Conservation (phyloP, 108 stramenopile species). For the Chaetoceros tenuissimus region DNA sequence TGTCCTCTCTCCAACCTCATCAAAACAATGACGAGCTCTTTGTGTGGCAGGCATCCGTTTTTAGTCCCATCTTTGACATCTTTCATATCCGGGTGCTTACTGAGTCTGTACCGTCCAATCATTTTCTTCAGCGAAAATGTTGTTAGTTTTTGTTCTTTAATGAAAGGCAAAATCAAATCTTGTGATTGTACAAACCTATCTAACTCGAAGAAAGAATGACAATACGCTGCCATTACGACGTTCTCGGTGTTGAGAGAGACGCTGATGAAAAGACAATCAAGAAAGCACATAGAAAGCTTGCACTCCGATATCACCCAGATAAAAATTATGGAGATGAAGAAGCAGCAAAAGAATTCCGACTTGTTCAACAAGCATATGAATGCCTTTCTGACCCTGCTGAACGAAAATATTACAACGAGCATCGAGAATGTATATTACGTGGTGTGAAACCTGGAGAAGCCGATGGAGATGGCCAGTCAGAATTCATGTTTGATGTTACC, state of each 20-base stretch:
- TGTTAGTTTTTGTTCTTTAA: no score
- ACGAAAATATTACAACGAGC: constrained; percentile 89
- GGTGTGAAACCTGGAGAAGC: constrained; percentile 26
- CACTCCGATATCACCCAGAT: constrained; percentile 92
- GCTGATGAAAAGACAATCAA: constrained; percentile 87
- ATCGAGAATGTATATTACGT: constrained; percentile 73
- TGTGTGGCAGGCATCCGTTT: no score
- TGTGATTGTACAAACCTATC: no score
- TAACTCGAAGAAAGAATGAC: no score
- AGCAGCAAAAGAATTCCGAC: constrained; percentile 56
- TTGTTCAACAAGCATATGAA: constrained; percentile 93
- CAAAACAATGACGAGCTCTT: no score
- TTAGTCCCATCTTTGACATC: no score
- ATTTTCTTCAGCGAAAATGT: no score
- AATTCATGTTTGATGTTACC: constrained; percentile 71
- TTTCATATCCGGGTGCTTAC: no score
- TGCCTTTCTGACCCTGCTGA: constrained; percentile 82
- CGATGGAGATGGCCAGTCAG: constrained; percentile 10
- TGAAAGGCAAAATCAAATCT: no score
- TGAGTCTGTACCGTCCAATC: no score
- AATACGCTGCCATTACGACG: no score
- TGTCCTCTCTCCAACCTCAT: no score
- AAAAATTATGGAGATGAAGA: constrained; percentile 45
- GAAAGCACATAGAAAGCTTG: constrained; percentile 91
- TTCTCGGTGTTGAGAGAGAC: constrained; percentile 70